Conservation (phyloP, 768 basidiomycete genomes). For the Boletus reticulatus region DNA sequence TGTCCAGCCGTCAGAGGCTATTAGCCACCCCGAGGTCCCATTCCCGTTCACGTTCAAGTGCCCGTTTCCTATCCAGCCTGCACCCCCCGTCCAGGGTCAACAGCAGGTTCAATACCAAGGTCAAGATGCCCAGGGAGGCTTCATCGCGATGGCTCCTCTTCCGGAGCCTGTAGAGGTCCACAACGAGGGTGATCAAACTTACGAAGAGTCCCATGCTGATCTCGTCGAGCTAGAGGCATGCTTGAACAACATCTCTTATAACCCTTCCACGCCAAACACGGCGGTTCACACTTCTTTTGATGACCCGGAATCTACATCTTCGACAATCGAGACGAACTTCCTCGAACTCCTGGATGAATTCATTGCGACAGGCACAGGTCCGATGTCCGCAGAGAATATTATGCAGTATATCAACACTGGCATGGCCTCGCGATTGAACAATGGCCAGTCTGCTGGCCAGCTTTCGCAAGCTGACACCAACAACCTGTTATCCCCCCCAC, state of each 20-base stretch:
- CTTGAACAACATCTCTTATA: background rate
- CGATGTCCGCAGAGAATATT: background rate
- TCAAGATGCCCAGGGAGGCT: background rate
- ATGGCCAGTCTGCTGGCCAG: background rate
- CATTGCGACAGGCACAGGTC: accelerated
- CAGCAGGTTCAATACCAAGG: background rate
- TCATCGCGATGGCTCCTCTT: background rate
- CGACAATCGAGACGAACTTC: background rate
- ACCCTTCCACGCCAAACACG: background rate
- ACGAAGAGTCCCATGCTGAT: background rate
- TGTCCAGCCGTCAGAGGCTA: too few species aligned
- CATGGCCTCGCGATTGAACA: too few species aligned
- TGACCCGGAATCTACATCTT: background rate
- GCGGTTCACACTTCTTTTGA: background rate
- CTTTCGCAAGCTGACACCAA: background rate
- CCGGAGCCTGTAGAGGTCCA: background rate
- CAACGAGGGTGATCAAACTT: background rate
- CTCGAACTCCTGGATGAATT: background rate
- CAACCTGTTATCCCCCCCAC: background rate
- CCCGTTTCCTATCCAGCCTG: background rate
- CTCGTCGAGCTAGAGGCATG: too few species aligned
- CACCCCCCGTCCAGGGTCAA: background rate
- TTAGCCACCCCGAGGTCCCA: background rate
- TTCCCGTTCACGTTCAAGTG: too few species aligned
- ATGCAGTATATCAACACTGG: accelerated